Conservation (phyloP, 1,284 basidiomycete genomes). For the Xerocomus amazonicus region DNA sequence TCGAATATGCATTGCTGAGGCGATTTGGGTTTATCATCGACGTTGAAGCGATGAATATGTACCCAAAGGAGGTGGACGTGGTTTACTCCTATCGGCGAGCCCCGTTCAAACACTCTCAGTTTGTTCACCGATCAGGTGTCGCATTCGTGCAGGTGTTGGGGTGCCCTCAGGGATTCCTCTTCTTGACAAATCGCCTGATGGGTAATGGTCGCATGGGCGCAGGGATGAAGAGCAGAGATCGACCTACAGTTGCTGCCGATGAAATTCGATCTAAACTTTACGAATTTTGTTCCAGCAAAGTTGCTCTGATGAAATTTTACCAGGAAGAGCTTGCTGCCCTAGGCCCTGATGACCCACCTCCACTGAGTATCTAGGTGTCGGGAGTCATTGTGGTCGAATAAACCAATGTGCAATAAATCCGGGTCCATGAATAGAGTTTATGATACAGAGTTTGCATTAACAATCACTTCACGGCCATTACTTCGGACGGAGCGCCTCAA, state of each 20-base stretch:
- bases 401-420: slow-evolving; percentile 7
- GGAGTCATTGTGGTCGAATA: slow-evolving; percentile 10
- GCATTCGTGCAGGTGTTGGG: slow-evolving; percentile 87
- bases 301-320: slow-evolving; percentile 61
- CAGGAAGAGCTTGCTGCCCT: slow-evolving; percentile 61
- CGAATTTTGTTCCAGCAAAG: slow-evolving; percentile 63
- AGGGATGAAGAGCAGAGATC: slow-evolving; percentile 49
- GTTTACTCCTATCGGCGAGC: slow-evolving; percentile 83
- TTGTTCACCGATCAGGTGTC: slow-evolving; percentile 83
- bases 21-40: slow-evolving; percentile 84
- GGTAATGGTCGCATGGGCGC: slow-evolving; percentile 60
- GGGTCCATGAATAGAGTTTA: slow-evolving; percentile 29
- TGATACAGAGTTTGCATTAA: slow-evolving; percentile 66
- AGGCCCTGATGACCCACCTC: slow-evolving; percentile 60
- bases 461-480: slow-evolving; percentile 71
- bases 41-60: slow-evolving; percentile 74
- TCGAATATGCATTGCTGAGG: slow-evolving; percentile 77
- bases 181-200: slow-evolving; percentile 83
- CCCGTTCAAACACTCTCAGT: slow-evolving; percentile 80
- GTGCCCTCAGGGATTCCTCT: slow-evolving; percentile 74
- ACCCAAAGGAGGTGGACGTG: slow-evolving; percentile 79
- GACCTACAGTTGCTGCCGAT: slow-evolving; percentile 51
- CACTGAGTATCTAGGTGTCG: slow-evolving; percentile 40
- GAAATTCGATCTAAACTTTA: slow-evolving; percentile 58
- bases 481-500: slow-evolving; percentile 60